These are phyloP conservation scores for Fusarium continuum DNA, from an alignment of 2,329 filamentous ascomycete species.

Conservation along the genomic window DNA sequence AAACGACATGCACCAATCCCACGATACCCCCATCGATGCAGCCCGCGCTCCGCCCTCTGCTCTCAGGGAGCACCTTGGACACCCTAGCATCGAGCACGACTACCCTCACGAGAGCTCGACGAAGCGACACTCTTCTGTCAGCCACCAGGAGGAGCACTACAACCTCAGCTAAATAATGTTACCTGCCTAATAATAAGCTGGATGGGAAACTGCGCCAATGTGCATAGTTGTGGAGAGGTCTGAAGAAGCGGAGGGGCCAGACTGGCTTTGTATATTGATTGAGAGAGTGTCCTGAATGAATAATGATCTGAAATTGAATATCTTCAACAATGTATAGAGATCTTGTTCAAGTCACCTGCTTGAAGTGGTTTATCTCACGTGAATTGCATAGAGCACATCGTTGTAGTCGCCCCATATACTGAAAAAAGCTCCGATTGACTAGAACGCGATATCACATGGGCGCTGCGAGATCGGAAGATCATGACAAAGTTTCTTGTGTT, in stretches of 20 bases:
- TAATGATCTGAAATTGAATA: no score
- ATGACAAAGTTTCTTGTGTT: no score
- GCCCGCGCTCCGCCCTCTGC: slow-evolving; percentile 42
- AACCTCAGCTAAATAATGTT: slow-evolving; percentile 14
- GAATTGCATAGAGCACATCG: no score
- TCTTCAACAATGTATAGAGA: no score
- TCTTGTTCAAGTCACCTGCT: no score
- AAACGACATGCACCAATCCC: not conserved
- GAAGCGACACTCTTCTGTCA: slow-evolving; percentile 41
- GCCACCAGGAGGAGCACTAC: slow-evolving; percentile 47
- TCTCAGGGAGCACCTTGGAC: slow-evolving; percentile 38
- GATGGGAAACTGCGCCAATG: not conserved
- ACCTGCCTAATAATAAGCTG: not conserved
- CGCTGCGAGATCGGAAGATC: no score
- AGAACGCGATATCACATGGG: no score
- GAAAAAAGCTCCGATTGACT: no score
- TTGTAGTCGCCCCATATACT: no score
- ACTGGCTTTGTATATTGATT: not conserved
- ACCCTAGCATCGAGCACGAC: slow-evolving; percentile 45
- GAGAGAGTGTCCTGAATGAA: slow-evolving; percentile 1
- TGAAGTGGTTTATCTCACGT: no score
- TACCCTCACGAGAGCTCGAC: slow-evolving; percentile 45
- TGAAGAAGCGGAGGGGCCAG: not conserved
- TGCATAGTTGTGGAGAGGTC: not conserved
- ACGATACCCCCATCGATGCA: slow-evolving; percentile 27